Evolutionary conservation across 176 grass and related monocot species (phyloP).

Genomic region (Saccharum officinarum): DNA sequence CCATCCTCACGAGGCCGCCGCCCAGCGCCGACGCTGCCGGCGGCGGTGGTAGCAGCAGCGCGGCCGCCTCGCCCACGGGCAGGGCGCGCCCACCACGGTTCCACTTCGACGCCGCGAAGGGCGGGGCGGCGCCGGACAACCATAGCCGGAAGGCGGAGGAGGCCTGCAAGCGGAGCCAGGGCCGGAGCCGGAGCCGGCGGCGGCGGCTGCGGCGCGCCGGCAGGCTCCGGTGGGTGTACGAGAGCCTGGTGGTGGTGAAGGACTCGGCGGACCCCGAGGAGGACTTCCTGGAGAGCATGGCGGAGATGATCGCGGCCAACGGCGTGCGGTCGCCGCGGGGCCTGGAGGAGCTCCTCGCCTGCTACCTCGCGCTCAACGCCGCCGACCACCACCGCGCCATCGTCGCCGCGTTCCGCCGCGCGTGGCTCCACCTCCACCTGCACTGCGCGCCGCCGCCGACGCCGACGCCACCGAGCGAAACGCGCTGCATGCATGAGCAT

Average conservation of each 20-base stretch:
- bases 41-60: background rate
- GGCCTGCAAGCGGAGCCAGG: background rate
- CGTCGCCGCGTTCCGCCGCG: slow-evolving; percentile 65
- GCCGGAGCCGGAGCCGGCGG: background rate
- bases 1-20: slow-evolving; percentile 55
- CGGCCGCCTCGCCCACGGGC: slow-evolving; percentile 33
- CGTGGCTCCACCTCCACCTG: slow-evolving; percentile 37
- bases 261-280: slow-evolving; percentile 62
- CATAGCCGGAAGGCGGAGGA: background rate
- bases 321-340: slow-evolving; percentile 42
- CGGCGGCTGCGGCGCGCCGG: background rate
- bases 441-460: background rate
- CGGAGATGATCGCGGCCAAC: slow-evolving; percentile 73
- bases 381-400: slow-evolving; percentile 72
- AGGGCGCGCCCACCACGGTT: slow-evolving; percentile 10
- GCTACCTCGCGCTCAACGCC: slow-evolving; percentile 84
- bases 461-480: background rate
- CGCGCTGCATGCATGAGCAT: background rate
- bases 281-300: slow-evolving; percentile 78
- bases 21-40: background rate
- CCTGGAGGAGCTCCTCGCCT: slow-evolving; percentile 66
- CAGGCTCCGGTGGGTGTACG: slow-evolving; percentile 31
- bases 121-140: background rate
- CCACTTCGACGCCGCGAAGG: background rate
- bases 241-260: slow-evolving; percentile 72